phyloP scores from a whole-genome alignment of 371 early-diverging fungal species.

The Mortierella sp. region DNA sequence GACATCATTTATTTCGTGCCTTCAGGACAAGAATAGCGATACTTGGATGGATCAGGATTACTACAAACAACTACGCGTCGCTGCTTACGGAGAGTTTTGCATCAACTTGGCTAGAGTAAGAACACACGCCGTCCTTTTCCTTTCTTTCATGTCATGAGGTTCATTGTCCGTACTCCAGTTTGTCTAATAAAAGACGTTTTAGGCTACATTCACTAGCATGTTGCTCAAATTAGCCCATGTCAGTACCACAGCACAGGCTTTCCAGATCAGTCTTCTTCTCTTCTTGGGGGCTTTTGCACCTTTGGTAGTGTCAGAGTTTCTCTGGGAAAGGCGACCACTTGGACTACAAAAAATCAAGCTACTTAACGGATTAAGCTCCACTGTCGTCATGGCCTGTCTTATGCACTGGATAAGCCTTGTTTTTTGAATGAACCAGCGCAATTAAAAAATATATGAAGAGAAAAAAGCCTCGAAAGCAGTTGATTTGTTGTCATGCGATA shows the following conservation, averaged over 20 bases:
- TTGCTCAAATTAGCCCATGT: neutral
- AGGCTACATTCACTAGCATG: neutral
- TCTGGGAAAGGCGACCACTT: constrained; percentile 23
- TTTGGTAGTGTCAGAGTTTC: constrained; percentile 11
- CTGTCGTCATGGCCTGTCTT: neutral
- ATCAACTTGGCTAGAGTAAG: neutral
- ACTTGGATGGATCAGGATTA: neutral
- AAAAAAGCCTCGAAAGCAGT: too few species aligned
- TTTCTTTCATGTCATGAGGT: neutral
- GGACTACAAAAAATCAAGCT: constrained; percentile 23
- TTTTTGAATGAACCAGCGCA: too few species aligned
- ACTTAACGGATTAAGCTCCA: constrained; percentile 13
- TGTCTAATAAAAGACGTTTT: neutral
- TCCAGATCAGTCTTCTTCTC: neutral
- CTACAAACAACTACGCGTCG: neutral
- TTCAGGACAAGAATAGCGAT: neutral
- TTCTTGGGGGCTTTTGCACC: neutral
- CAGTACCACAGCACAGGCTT: neutral
- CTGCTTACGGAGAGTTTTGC: neutral
- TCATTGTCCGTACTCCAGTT: neutral
- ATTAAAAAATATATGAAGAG: neutral
- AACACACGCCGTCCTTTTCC: neutral
- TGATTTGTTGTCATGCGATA: too few species aligned
- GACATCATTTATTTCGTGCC: neutral
- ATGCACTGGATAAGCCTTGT: constrained; percentile 10